Base-by-base conservation (phyloP, 805 yeast species). In the Kockiozyma suomiensis region DNA sequence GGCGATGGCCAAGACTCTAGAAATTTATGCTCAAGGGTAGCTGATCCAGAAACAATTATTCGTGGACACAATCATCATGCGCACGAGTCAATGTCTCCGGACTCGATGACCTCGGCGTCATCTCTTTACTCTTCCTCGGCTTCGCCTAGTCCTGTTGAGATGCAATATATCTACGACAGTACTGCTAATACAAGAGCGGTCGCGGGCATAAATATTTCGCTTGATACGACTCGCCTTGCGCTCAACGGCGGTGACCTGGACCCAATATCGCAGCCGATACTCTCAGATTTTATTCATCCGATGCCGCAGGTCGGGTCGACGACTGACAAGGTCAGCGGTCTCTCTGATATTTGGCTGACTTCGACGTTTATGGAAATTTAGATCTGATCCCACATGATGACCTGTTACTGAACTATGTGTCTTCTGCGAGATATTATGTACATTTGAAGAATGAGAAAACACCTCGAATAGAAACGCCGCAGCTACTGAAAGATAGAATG, bases 11-110 rank as follows among this genome's bases (percentile, higher is more conserved):
- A 40, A 38, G n/a, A 12, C 21, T 1, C 4, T n/a, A 26, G 19
- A 10, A 15, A 26, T 37, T 2, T 25, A 23, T n/a, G 32, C 43
- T 32, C 45, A 30, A 30, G 10, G 33, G 33, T 30, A 30, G 50
- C 56, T 37, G 61, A 61, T 35, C 64, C 64, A 2, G 64, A 40
- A 32, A 49, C 61, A 7, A 61, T 61, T 37, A 61, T 61, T 13
- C 59, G 60, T 4, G 53, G 56, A 3, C 59, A 56, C 33, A 30
- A 30, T 49, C 25, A 48, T 28, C 32, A 28, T 21, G n/a, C 28
- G 3, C 41, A 33, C 17, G 53, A 49, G 23, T 40, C 63, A 5
- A 57, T 56, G 57, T 61, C 65, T 6, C 65, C 65, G 3, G 62
- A 50, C 17, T 61, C 65, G n/a, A 58, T 54, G 56, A 56, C 61